Evolutionary conservation across 805 yeast species (phyloP), one percentile per base, ranked within the genome.

Genomic region (Suhomyces prunicola): DNA sequence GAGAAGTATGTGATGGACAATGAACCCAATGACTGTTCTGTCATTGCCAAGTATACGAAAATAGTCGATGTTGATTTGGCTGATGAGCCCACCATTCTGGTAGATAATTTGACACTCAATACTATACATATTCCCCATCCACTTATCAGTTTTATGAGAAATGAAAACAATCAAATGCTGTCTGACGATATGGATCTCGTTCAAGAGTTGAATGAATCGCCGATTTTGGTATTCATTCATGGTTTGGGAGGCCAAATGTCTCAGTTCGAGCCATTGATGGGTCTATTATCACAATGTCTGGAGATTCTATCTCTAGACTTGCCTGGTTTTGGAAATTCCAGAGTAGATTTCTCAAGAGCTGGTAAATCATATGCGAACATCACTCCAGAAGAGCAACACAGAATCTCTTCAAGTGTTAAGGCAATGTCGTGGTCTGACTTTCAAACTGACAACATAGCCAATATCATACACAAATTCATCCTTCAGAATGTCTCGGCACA

Each of bases 161-260:
- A 66, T 52, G 71, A 69, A 33, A 58, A 57, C 7, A 67, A 64
- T 47, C 58, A 59, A 12, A 40, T 48, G 12, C 44, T 57, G 22
- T 47, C 50, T 6, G 50, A 47, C 23, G 54, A 55, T 36, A 49
- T 58, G n/a, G 68, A 62, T 27, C 54, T 72, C 48, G 60, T 64
- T 49, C 57, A 60, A 9, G 76, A 77, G 52, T 68, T 83, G 39
- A 67, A 75, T 23, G 73, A 73, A 12, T 63, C 83, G 41, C 96
- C 96, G 0, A 71, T 85, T 2, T 67, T 87, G 5, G 69, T 90
- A 2, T 81, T 90, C 52, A 64, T 92, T 17, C 97, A 91, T 71
- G 98, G 98, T 0, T 68, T 93, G 19, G 98, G 97, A 1, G 98
- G 98, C 2, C 93, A 86, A 60, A 73, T 88, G 64, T 82, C 90